Base-by-base conservation (phyloP, 768 basidiomycete genomes). In the Favolaschia claudopus region DNA sequence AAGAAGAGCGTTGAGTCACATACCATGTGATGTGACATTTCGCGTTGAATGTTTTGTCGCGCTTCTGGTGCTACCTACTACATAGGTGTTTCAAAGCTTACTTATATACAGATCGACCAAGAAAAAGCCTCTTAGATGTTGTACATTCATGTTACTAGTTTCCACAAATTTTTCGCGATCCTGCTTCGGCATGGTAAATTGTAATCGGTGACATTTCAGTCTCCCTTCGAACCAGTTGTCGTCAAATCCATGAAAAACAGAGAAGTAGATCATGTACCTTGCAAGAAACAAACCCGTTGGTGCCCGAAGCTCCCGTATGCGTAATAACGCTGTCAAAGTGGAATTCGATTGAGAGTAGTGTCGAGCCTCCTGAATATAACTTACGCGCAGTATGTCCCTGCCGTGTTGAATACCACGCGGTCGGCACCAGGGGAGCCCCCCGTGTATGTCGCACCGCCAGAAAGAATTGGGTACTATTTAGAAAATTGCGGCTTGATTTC, bases 341-440 rank as follows among this genome's bases (percentile, higher is more conserved):
- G 14, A n/a, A n/a, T 12, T 33, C 34, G 17, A 44, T 20, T 33
- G 13, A 15, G 19, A 31, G 22, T 15, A 22, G 36, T 46, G n/a
- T 12, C 20, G n/a, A 40, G 36, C 22, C 17, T 22, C 27, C 24
- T 28, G 25, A 52, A 13, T 28, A n/a, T 25, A 10, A 55, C 64
- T 19, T 39, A 65, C 64, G 61, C 64, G 64, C 64, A 65, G 47
- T 65, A 65, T 15, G 57, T 65, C 14, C 64, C 64, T 8, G 51
- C 34, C 40, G 40, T 40, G 37, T 50, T 58, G 61, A 65, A 65
- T 7, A 65, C 57, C 36, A 65, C 55, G 24, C 64, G 64, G 57
- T 65, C 64, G 14, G 64, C 61, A 12, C 61, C 64, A 24, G 64
- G 64, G 22, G 56, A 58, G 24, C 61, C 64, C 14, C 64, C 64